Percentiles rank a stretch among this genome's conserved stretches.
These are phyloP conservation scores for Lanmaoa rubissima DNA, from an alignment of 768 basidiomycete genomes.

Conservation along the genomic window DNA sequence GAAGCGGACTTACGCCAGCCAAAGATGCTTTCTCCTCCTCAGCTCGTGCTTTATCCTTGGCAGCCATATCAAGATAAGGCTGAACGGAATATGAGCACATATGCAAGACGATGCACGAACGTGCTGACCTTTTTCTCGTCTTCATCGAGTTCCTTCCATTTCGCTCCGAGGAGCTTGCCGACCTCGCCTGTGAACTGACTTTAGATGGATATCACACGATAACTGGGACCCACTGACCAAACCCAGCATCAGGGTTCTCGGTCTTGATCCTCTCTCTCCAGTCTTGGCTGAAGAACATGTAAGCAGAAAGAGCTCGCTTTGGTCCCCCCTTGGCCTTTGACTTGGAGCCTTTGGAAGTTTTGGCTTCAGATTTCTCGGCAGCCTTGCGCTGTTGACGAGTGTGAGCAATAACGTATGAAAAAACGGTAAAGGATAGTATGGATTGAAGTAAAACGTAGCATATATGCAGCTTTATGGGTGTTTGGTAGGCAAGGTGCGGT, in stretches of 20 bases:
- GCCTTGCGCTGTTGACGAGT: constrained; percentile 59
- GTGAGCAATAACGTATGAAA: constrained; percentile 15
- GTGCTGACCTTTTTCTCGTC: constrained; percentile 83
- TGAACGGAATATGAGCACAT: constrained; percentile 31
- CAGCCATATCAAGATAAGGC: constrained; percentile 89
- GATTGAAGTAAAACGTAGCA: constrained; percentile 12
- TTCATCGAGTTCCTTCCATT: constrained; percentile 95
- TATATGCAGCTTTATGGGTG: constrained; percentile 17
- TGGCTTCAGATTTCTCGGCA: constrained; percentile 62
- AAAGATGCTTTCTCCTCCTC: constrained; percentile 69
- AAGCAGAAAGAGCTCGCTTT: constrained; percentile 92
- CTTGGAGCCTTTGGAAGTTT: constrained; percentile 59
- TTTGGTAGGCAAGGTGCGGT: not conserved
- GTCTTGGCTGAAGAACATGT: constrained; percentile 99
- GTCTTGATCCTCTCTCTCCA: constrained; percentile 94
- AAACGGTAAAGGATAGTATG: not conserved
- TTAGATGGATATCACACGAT: constrained; percentile 1
- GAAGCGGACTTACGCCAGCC: constrained; percentile 34
- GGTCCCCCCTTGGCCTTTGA: constrained; percentile 67
- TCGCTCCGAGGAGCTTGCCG: constrained; percentile 91
- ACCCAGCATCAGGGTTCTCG: constrained; percentile 93
- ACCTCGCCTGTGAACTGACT: constrained; percentile 63
- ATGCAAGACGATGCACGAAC: not conserved
- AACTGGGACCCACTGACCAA: constrained; percentile 53
- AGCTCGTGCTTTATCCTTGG: constrained; percentile 82